Conservation (phyloP, 2,329 filamentous ascomycete species). For the Stagonosporopsis tanaceti region DNA sequence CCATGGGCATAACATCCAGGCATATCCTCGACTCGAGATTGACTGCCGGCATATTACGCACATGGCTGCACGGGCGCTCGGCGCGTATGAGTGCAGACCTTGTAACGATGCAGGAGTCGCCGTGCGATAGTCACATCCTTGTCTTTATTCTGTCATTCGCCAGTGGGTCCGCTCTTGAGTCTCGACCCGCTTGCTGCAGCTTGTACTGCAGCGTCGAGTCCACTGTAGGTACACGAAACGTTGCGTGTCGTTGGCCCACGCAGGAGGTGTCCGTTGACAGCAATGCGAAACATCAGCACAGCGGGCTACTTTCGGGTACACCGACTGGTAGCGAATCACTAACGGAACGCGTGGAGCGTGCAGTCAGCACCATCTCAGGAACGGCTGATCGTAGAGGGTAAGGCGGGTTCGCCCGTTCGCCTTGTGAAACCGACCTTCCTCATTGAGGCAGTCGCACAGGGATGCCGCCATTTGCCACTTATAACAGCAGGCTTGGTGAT, state of each 20-base stretch:
- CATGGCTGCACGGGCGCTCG: slow-evolving; percentile 19
- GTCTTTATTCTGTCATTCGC: background rate
- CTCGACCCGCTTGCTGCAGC: background rate
- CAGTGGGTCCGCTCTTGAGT: background rate
- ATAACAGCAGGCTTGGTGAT: background rate
- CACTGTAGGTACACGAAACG: slow-evolving; percentile 4
- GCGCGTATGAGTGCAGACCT: slow-evolving; percentile 5
- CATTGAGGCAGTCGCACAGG: slow-evolving; percentile 12
- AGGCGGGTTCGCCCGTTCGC: slow-evolving; percentile 11
- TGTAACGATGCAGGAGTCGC: slow-evolving; percentile 12
- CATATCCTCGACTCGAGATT: slow-evolving; percentile 10
- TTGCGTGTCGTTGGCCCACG: slow-evolving; percentile 3
- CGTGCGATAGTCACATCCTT: slow-evolving; percentile 1
- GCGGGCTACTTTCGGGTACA: background rate
- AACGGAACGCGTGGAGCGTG: slow-evolving; percentile 7
- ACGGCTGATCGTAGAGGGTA: slow-evolving; percentile 9
- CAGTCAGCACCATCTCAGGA: slow-evolving; percentile 12
- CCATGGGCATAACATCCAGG: slow-evolving; percentile 6
- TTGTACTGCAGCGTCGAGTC: background rate
- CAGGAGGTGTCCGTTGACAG: slow-evolving; percentile 2
- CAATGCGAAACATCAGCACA: slow-evolving; percentile 10
- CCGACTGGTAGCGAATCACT: slow-evolving; percentile 15
- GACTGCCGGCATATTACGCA: slow-evolving; percentile 18
- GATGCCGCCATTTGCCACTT: slow-evolving; percentile 14
- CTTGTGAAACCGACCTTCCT: slow-evolving; percentile 22